Conservation (phyloP, 495 filamentous ascomycete species). For the Zalerion maritima region DNA sequence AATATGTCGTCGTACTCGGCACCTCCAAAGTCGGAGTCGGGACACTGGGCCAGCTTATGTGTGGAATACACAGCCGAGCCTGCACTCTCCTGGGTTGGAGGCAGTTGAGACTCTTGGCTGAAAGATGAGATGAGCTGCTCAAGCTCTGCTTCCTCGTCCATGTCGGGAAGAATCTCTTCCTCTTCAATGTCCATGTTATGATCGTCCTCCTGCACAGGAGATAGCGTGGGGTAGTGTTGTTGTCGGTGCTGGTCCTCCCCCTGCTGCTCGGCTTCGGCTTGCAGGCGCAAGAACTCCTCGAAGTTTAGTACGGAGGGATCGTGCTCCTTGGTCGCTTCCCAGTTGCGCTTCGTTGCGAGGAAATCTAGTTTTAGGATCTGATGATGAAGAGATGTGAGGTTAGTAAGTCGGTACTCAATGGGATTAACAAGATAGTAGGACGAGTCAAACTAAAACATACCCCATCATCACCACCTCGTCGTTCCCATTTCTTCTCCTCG, state of each 20-base stretch:
- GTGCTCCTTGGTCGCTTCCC: constrained; percentile 31
- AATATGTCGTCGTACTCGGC: constrained; percentile 48
- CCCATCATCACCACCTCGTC: constrained; percentile 64
- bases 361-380: constrained; percentile 36
- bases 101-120: constrained; percentile 17
- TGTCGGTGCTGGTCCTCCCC: constrained; percentile 22
- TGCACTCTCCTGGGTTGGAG: too few relatives aligned
- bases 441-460: constrained; percentile 30
- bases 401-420: constrained; percentile 2
- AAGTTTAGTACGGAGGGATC: too few relatives aligned
- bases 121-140: constrained; percentile 38
- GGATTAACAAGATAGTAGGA: too few relatives aligned
- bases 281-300: constrained; percentile 30
- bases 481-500: constrained; percentile 49
- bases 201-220: constrained; percentile 19
- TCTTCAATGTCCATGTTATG: constrained; percentile 29
- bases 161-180: constrained; percentile 24
- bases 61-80: too few relatives aligned
- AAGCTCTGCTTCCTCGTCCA: constrained; percentile 42
- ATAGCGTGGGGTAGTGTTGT: too few relatives aligned
- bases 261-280: constrained; percentile 28
- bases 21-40: constrained; percentile 27
- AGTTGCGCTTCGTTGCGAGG: constrained; percentile 21
- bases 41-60: too few relatives aligned
- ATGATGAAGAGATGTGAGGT: constrained; percentile 4